Base-by-base conservation (phyloP, 169 alveolate species). In the Prorocentrum cordatum region DNA sequence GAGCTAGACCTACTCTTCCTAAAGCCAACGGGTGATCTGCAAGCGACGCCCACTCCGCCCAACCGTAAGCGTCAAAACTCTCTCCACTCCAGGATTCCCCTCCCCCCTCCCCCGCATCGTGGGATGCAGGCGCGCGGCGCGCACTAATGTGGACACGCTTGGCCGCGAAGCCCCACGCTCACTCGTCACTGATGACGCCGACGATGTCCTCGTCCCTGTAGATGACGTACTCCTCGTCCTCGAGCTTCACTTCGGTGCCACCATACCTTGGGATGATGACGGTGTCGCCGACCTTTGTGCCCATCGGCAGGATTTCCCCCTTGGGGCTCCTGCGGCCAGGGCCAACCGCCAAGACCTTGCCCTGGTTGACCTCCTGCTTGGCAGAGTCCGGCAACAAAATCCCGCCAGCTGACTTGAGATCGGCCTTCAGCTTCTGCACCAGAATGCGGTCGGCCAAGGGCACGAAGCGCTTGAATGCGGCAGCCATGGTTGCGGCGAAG, bases 341-440 rank as follows among this genome's bases (percentile, higher is more conserved):
- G 32, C 87, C 87, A 16, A 77, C 45, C 32, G 87, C 87, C 87
- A 77, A 31, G 18, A 77, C 87, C 71, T 77, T 77, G 42, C 75
- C 87, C 87, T 77, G 87, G 27, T 77, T 77, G 45, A 77, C 59
- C 62, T 77, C 87, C 64, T 77, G 87, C 27, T 77, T 77, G 42
- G 87, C 87, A 16, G 87, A 77, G 73, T 77, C 87, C n/a, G 87
- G 87, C 87, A 77, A 42, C 73, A 77, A 36, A 32, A 77, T 66
- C 26, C 87, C 87, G 27, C 87, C 87, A 3, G 75, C 87, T 16
- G 87, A 77, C 35, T 77, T 77, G 87, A 73, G 75, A 45, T 77
- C 87, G 24, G 87, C 87, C 87, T 77, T 77, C 64, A 77, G 73
- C 87, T 77, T 77, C 71, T 77, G 87, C 35, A 77, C 87, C 87